Base-by-base conservation (phyloP, 768 basidiomycete species). In the Daedaleopsis nitida region DNA sequence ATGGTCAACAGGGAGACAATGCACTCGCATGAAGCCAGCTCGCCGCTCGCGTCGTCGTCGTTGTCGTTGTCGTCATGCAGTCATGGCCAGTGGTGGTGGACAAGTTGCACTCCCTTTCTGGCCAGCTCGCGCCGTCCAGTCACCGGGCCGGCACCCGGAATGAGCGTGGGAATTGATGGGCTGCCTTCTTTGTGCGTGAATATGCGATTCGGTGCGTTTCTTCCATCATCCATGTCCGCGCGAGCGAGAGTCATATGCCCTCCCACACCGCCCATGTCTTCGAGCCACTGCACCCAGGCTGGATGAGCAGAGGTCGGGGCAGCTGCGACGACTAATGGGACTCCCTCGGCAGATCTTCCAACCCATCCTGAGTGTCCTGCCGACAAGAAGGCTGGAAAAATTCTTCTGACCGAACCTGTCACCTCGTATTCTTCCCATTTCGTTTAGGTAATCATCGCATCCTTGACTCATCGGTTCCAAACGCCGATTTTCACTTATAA, bases 401-500 rank as follows among this genome's bases (percentile, higher is more conserved):
- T 13, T 23, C 10, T 57, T 57, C 55, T 51, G 51, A 52, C 55
- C 47, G 47, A 49, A 48, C 37, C 23, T 6, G n/a, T 19, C 32
- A 51, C 51, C 55, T 45, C 56, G 35, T 21, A 50, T 52, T 5
- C 51, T 24, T 57, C 37, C 19, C 42, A 5, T 12, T 52, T 35
- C 51, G 32, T 55, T 62, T 62, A 62, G 61, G 61, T 62, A 62
- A 62, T 57, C 51, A 57, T 57, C 45, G 35, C 51, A 43, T 32
- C 9, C 51, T 62, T 62, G 61, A 62, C 61, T 58, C 61, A 62
- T 49, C 62, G 52, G 62, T 55, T 55, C 52, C 44, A 17, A 50
- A 37, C 50, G 19, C 39, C 19, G 23, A 35, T 42, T 37, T 21
- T 34, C 14, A 16, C 62, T 58, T 57, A 55, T 55, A 58, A 58